Conservation (phyloP, 2,329 filamentous ascomycete species). For the Colletotrichum sp. region DNA sequence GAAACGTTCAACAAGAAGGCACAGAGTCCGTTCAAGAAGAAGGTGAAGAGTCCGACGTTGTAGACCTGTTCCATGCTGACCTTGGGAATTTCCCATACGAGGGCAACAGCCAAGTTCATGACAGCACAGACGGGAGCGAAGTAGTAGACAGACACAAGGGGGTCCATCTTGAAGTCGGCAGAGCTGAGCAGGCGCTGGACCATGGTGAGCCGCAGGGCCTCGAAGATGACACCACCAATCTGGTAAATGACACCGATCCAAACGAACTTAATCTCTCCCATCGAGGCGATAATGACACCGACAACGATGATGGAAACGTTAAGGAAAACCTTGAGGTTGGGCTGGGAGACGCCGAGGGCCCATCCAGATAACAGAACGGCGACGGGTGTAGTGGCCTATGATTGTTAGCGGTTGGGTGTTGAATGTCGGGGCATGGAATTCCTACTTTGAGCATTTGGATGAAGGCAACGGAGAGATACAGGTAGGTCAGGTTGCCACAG, state of each 20-base stretch:
- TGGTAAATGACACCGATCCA: conserved; percentile 81
- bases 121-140: conserved; percentile 83
- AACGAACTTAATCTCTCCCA: conserved; percentile 95
- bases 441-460: conserved; percentile 98
- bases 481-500: conserved; percentile 93
- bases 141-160: conserved; percentile 87
- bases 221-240: conserved; percentile 78
- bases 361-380: conserved; percentile 90
- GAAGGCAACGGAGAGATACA: conserved; percentile 94
- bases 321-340: conserved; percentile 84
- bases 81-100: conserved; percentile 75
- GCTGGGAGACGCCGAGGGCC: conserved; percentile 82
- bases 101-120: conserved; percentile 78
- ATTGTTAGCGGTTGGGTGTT: background rate
- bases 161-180: conserved; percentile 90
- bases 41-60: conserved; percentile 73
- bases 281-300: conserved; percentile 91
- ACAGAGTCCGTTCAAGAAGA: conserved; percentile 77
- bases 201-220: conserved; percentile 83
- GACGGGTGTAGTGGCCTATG: conserved; percentile 90
- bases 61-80: conserved; percentile 74
- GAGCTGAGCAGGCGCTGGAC: conserved; percentile 83
- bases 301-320: conserved; percentile 96
- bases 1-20: conserved; percentile 86
- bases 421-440: background rate